Conservation (phyloP, 352 stramenopile species). For the Pythium phragmitis region DNA sequence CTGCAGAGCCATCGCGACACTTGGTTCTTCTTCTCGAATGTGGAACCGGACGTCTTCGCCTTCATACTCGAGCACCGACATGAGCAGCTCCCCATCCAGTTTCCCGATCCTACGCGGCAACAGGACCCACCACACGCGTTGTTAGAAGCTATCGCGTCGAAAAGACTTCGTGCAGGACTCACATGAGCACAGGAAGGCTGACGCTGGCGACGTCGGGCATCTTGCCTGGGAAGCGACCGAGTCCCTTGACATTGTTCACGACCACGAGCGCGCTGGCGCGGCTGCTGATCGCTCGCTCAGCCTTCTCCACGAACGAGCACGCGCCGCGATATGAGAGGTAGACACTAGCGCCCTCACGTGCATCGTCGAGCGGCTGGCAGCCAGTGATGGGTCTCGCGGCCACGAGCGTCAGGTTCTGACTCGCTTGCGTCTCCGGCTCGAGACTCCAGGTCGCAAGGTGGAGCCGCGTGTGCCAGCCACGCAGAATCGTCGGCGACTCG, state of each 20-base stretch:
- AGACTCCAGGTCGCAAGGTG: slow-evolving; percentile 63
- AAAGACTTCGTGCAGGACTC: not conserved
- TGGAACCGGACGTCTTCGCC: slow-evolving; percentile 10
- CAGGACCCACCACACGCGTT: not conserved
- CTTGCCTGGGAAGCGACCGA: slow-evolving; percentile 48
- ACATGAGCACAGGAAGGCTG: slow-evolving; percentile 60
- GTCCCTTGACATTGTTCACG: slow-evolving; percentile 64
- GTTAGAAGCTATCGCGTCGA: too few species aligned
- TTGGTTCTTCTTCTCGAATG: slow-evolving; percentile 34
- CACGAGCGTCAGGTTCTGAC: slow-evolving; percentile 28
- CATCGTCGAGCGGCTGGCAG: slow-evolving; percentile 27
- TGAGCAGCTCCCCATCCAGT: slow-evolving; percentile 58
- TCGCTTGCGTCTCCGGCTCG: slow-evolving; percentile 24
- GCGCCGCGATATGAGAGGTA: slow-evolving; percentile 53
- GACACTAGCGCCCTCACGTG: slow-evolving; percentile 12
- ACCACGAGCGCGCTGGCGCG: slow-evolving; percentile 45
- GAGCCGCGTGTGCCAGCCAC: slow-evolving; percentile 49
- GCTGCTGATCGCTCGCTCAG: slow-evolving; percentile 32
- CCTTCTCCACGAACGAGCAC: slow-evolving; percentile 75
- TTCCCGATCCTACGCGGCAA: slow-evolving; percentile 45
- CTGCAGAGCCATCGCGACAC: slow-evolving; percentile 21
- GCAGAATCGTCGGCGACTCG: slow-evolving; percentile 38
- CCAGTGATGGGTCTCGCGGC: slow-evolving; percentile 42
- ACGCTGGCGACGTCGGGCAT: slow-evolving; percentile 33
- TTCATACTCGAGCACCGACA: slow-evolving; percentile 62